A percentile compares a stretch with the other conserved stretches of the same genome.
These are phyloP conservation scores for Ramularia endophylla DNA, from an alignment of 2,329 filamentous ascomycete species.

Conservation along the genomic window DNA sequence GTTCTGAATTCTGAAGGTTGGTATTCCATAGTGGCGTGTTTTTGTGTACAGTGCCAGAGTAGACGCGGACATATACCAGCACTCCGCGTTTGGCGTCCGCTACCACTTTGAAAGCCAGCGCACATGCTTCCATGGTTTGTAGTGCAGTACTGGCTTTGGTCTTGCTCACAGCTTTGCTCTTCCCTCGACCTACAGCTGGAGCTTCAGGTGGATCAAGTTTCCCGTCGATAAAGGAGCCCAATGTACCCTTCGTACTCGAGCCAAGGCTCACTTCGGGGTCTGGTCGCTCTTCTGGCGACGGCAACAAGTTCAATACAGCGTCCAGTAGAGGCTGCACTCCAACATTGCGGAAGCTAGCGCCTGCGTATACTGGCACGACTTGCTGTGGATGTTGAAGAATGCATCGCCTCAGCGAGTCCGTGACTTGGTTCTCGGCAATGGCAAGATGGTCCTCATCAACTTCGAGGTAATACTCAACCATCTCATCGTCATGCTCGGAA, in stretches of 20 bases:
- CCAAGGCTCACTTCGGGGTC: constrained; percentile 71
- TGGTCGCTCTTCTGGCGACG: constrained; percentile 72
- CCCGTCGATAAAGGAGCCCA: constrained; percentile 42
- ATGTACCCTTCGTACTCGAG: constrained; percentile 43
- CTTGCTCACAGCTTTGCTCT: constrained; percentile 37
- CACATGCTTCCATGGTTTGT: constrained; percentile 63
- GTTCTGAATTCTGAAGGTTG: constrained; percentile 70
- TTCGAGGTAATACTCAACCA: constrained; percentile 80
- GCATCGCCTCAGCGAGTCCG: constrained; percentile 66
- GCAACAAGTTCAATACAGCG: constrained; percentile 79
- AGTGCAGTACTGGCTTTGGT: constrained; percentile 36
- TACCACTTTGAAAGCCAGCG: constrained; percentile 85
- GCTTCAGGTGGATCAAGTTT: constrained; percentile 19
- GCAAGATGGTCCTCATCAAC: constrained; percentile 64
- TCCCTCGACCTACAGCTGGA: constrained; percentile 21
- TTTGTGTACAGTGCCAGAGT: constrained; percentile 71
- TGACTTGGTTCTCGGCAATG: constrained; percentile 61
- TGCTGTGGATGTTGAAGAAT: constrained; percentile 62
- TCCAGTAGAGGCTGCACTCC: constrained; percentile 90
- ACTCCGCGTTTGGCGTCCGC: constrained; percentile 80
- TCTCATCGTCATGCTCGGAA: constrained; percentile 79
- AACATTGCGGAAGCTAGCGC: constrained; percentile 88
- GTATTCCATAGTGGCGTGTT: constrained; percentile 82
- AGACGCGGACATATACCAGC: constrained; percentile 86
- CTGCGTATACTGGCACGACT: constrained; percentile 83